Base-by-base conservation (phyloP, 768 basidiomycete species). In the Nidularia pulvinata region DNA sequence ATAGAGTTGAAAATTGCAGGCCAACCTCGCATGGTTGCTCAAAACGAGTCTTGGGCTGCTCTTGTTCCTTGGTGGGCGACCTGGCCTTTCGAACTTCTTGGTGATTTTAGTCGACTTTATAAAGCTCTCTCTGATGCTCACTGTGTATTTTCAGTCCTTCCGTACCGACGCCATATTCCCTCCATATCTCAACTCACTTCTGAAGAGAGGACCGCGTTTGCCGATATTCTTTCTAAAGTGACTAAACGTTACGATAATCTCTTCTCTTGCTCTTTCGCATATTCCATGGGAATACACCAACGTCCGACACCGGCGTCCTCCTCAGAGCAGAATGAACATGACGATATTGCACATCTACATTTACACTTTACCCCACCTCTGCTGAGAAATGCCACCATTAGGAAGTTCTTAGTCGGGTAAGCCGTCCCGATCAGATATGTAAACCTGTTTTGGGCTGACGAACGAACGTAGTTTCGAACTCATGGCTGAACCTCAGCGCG, bases 221-320 rank as follows among this genome's bases (percentile, higher is more conserved):
- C 93, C 0, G 72, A 83, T 33, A 78, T 88, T n/a, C 63, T 96
- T 16, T 84, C 82, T 36, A 69, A 70, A 3, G 64, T 90, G 32
- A 86, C 88, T 6, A 81, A 77, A 51, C 82, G 83, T 49, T 92
- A 90, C 59, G 91, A 90, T 61, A 91, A 89, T 61, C 71, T 93
- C 33, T 93, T 93, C 65, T 80, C 79, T 5, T 93, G 91, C 65
- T 89, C 92, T 0, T 97, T 96, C 69, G 88, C 92, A 1, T 97
- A 96, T 67, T 94, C 91, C 6, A 95, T 96, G 92, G 95, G 95
- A 35, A 81, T 96, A 46, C 95, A 96, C 64, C 95, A 97, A 66
- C 81, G 87, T 1, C 89, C 93, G 5, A 62, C 83, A 9, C 51
- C 51, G 35, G 9, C 30, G 16, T 11, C 9, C 16, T 2, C 83